phyloP scores from a whole-genome alignment of 352 stramenopile genomes.

The Pythium plurisporium region DNA sequence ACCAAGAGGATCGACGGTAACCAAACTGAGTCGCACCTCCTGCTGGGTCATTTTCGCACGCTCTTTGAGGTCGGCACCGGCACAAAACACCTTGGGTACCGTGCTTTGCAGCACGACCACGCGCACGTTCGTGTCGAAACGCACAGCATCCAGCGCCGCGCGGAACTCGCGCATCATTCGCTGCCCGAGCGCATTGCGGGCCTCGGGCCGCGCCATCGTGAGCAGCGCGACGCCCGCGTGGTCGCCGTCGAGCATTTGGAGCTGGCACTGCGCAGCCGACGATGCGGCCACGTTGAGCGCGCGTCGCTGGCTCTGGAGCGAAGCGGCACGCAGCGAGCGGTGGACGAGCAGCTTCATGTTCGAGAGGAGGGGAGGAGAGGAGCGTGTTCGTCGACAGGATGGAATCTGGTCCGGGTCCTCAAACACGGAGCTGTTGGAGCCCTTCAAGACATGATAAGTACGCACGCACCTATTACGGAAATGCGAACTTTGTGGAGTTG shows the following conservation, averaged over 20 bases:
- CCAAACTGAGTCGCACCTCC: conserved; percentile 43
- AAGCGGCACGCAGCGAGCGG: not conserved
- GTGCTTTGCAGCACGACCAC: conserved; percentile 77
- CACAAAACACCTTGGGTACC: conserved; percentile 86
- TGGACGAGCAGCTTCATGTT: not conserved
- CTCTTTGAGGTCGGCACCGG: conserved; percentile 90
- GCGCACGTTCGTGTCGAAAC: conserved; percentile 31
- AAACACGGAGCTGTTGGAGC: too few relatives aligned
- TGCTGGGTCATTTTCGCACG: conserved; percentile 82
- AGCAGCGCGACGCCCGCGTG: conserved; percentile 65
- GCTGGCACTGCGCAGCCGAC: not conserved
- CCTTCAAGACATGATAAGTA: too few relatives aligned
- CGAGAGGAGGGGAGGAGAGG: not conserved
- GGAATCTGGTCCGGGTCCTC: not conserved
- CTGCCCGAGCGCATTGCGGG: conserved; percentile 71
- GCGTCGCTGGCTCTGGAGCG: not conserved
- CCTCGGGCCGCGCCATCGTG: conserved; percentile 56
- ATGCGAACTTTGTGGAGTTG: too few relatives aligned
- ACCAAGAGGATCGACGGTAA: not conserved
- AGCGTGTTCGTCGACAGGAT: not conserved
- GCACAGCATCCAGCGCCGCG: conserved; percentile 11
- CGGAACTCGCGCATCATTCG: conserved; percentile 73
- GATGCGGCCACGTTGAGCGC: not conserved
- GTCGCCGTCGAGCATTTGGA: conserved; percentile 41
- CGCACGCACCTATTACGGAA: too few relatives aligned